phyloP scores from a whole-genome alignment of 2,329 filamentous ascomycete genomes.

The Alternaria ventricosa region DNA sequence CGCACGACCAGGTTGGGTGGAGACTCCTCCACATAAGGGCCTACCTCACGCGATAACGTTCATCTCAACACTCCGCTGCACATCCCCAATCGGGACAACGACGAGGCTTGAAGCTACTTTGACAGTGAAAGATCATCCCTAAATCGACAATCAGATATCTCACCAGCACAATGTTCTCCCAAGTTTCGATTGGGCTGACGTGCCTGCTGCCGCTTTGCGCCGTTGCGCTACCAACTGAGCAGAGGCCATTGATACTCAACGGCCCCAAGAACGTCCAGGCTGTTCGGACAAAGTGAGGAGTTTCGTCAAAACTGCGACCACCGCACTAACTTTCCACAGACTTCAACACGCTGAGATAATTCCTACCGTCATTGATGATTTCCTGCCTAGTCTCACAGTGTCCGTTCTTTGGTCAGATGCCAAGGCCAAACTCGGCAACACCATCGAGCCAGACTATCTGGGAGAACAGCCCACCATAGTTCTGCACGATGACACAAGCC shows the following conservation, averaged over 20 bases:
- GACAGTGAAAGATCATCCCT: background rate
- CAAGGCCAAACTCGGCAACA: slow-evolving; percentile 60
- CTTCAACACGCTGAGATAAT: slow-evolving; percentile 51
- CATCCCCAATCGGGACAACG: background rate
- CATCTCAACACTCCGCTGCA: background rate
- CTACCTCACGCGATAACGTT: slow-evolving; percentile 22
- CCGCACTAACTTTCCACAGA: slow-evolving; percentile 24
- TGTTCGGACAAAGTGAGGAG: slow-evolving; percentile 38
- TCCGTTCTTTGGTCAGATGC: slow-evolving; percentile 56
- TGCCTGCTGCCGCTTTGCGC: slow-evolving; percentile 27
- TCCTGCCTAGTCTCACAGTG: slow-evolving; percentile 61
- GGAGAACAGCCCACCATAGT: slow-evolving; percentile 51
- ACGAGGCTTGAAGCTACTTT: background rate
- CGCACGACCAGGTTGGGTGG: slow-evolving; percentile 23
- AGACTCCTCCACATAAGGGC: slow-evolving; percentile 17
- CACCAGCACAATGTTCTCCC: slow-evolving; percentile 22
- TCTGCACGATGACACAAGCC: slow-evolving; percentile 43
- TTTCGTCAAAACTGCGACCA: background rate
- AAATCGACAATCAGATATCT: background rate
- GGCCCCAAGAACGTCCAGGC: slow-evolving; percentile 25
- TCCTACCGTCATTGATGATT: slow-evolving; percentile 64
- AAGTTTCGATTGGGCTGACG: slow-evolving; percentile 10
- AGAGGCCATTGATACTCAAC: slow-evolving; percentile 30
- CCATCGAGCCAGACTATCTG: slow-evolving; percentile 53
- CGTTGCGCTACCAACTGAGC: slow-evolving; percentile 35